Base-by-base conservation (phyloP, 2,329 filamentous ascomycete species). In the Venturia aucupariae region DNA sequence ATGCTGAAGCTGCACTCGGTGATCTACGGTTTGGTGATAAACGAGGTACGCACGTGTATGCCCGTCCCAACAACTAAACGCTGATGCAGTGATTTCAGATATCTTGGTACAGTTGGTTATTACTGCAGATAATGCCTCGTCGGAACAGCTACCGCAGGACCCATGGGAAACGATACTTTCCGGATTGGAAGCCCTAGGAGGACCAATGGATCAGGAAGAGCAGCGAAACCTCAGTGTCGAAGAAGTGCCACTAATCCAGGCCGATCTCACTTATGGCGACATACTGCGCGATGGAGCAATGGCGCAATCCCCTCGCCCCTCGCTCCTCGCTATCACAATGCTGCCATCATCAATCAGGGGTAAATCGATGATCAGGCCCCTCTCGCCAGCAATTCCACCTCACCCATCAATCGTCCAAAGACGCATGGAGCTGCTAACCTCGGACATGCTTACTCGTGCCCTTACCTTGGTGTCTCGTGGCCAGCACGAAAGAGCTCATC, bases 151-250 rank as follows among this genome's bases (percentile, higher is more conserved):
- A 48, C 92, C 92, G 7, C 90, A 96, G 72, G 94, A 99, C 72
- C 88, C 92, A 0, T 99, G 94, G 94, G 94, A 97, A 76, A 94
- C 90, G 61, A 93, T 99, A 66, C 91, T 99, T 24, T 97, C 94
- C 5, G 93, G 93, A 0, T 79, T 99, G 13, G 94, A 99, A 76
- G 94, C 93, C 3, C 84, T 99, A 2, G 92, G 94, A 27, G 94
- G 93, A 1, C 86, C 91, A 0, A 80, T 91, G 60, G 94, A 97
- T 68, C 86, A 87, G 65, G 93, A 97, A 67, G 91, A 94, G 51
- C 88, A 91, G 71, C 86, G 93, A 41, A 83, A 87, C 0, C 77
- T 90, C 2, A 97, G 92, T 38, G 90, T 97, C 0, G 94, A 99
- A 74, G 94, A 99, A 75, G 86, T 97, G 2, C 94, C 94, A 0